Evolutionary conservation across 2,329 filamentous ascomycete genomes (phyloP), one percentile per base, ranked within the genome.

Genomic region (Fusarium mangiferae): DNA sequence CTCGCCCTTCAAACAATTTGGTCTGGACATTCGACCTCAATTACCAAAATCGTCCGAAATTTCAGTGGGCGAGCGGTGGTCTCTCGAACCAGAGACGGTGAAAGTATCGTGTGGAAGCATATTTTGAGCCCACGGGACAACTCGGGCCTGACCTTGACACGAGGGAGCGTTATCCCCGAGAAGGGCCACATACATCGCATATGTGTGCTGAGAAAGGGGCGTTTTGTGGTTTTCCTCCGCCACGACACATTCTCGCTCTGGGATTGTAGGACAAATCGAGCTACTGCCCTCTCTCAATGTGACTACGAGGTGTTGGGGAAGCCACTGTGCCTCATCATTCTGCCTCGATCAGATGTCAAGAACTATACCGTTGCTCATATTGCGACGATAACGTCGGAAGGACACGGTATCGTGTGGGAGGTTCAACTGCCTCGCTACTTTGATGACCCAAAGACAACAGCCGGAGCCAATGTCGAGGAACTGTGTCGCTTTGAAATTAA

Each of bases 1-100:
- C 83, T 97, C 22, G 83, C 85, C 26, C 86, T 90, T 20, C 90
- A 89, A 70, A 88, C 90, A 5, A 88, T 91, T 4, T 97, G 95
- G 94, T 94, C 94, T 4, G 95, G 96, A 2, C 95, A 98, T 83
- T 93, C 92, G 22, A 89, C 89, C 22, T 87, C 94, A 0, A 90
- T 98, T 70, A 92, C 93, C 78, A 97, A 97, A 80, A 93, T 98
- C 68, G 92, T 97, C 51, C 92, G 95, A 69, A 97, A 95, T 78
- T 93, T 93, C 48, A 93, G 91, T 77, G 95, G 95, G 14, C 88
- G 90, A 72, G 92, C 94, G 9, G 86, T 98, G 48, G 90, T 97
- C 38, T 97, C 95, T 12, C 89, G 94, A 58, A 97, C 95, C 0
- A 87, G 90, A 67, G 87, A 91, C 48, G 93, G 94, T 68, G 94